Evolutionary conservation across 208 protist genomes (phyloP).

Genomic region (Lotmaria passim): DNA sequence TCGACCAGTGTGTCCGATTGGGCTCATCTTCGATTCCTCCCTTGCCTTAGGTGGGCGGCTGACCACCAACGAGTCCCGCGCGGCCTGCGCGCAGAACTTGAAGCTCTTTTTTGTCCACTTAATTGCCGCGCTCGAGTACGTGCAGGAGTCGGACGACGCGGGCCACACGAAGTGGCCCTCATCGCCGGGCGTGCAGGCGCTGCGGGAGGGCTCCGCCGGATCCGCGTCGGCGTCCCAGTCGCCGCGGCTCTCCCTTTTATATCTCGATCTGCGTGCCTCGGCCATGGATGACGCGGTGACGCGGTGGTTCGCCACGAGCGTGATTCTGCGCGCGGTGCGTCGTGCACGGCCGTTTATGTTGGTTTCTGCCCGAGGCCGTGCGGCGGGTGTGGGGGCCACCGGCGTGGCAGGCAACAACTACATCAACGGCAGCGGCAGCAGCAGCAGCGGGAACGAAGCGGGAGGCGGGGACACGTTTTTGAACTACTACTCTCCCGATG

Average conservation of each 20-base stretch:
- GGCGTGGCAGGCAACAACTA: background rate
- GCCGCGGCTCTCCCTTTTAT: constrained; percentile 17
- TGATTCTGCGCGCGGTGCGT: constrained; percentile 28
- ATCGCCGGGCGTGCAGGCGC: background rate
- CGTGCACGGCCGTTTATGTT: constrained; percentile 28
- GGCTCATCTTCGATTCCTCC: constrained; percentile 18
- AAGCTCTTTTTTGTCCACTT: constrained; percentile 28
- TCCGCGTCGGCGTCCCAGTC: background rate
- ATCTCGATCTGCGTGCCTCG: constrained; percentile 20
- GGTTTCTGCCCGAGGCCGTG: constrained; percentile 10
- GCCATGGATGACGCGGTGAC: constrained; percentile 15
- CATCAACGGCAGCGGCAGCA: too few species aligned
- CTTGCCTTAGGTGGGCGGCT: constrained; percentile 21
- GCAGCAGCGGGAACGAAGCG: background rate
- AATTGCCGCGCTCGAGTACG: constrained; percentile 21
- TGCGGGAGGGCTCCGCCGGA: background rate
- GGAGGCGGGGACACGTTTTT: constrained; percentile 9
- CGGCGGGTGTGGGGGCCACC: background rate
- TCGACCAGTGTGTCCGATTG: constrained; percentile 14
- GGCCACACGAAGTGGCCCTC: constrained; percentile 1
- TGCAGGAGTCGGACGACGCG: constrained; percentile 1
- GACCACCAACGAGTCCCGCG: constrained; percentile 4
- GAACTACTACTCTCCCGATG: constrained; percentile 28
- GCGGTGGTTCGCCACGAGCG: constrained; percentile 19
- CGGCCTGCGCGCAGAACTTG: constrained; percentile 11